Evolutionary conservation across 495 filamentous ascomycete genomes (phyloP), one percentile per base, ranked within the genome.

Genomic region (Penicillium macrosclerotiorum): DNA sequence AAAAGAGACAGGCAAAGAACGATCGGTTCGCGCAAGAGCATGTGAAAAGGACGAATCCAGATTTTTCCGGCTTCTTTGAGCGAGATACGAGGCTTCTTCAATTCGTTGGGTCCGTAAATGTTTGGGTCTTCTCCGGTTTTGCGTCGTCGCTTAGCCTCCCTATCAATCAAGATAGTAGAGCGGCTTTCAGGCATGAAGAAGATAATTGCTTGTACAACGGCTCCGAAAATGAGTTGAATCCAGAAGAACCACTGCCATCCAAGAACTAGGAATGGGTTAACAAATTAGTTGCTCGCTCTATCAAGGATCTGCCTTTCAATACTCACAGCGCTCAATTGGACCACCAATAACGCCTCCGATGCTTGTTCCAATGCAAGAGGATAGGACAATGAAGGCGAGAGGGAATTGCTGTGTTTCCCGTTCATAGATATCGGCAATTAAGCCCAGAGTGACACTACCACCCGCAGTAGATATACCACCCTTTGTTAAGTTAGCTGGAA

Each of bases 341-440:
- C 87, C 88, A 48, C 89, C 89, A 32, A 92, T 72, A 33, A 92
- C 79, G 16, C 88, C 85, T 29, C 89, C 88, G 14, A 90, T 72
- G 43, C 84, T 76, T 1, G 85, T 85, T 30, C 86, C 86, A 44
- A 80, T 81, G 25, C 85, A 83, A 12, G 85, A 89, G 5, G 84
- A 86, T 47, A 90, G 77, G 12, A 89, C 84, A 34, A 88, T 77
- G 48, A 76, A 90, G 0, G 85, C 85, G 5, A 88, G 76, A 5
- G 83, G 84, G 45, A 68, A 70, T 34, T 68, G 62, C 54, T 89
- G 86, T 3, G 73, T 72, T 35, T 89, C 81, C 4, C 82, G 62
- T 51, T 88, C 82, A 63, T 79, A 90, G 60, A 89, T 72, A 52
- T 90, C 86, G 38, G 86, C 86, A 45, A 89, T 78, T 72, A 90